Evolutionary conservation across 2,329 filamentous ascomycete species (phyloP), one percentile per base, ranked within the genome.

Genomic region (Penicillium sp.): DNA sequence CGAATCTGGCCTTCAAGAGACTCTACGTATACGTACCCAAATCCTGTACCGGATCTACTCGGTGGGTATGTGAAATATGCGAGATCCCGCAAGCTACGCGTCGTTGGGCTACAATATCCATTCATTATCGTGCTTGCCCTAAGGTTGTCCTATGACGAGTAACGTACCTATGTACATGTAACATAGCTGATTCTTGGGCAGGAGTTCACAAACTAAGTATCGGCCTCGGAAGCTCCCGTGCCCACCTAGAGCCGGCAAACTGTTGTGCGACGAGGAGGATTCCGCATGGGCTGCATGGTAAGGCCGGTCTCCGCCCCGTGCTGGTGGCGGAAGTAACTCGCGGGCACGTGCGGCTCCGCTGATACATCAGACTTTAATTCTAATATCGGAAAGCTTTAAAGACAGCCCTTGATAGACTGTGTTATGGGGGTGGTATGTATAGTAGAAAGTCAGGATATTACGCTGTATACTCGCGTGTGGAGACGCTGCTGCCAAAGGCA

Each of bases 261-360:
- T 45, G 41, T 30, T 11, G 54, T 50, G 46, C 33, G 44, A 52
- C 44, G 36, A 18, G 31, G 14, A 36, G 22, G 46, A 13, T 28
- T 41, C 41, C 43, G 40, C 50, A 39, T 48, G 18, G 50, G 50
- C 54, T 55, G 56, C 54, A 59, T 50, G 49, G 48, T 44, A 28
- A 35, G 46, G 41, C 55, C 33, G 49, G 16, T 34, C 28, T 31
- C 46, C 41, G 35, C 30, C 38, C 53, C 42, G 52, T 51, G 37
- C 41, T 39, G 29, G 47, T 55, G 50, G 50, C 52, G 52, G 42
- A 36, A 46, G 37, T 9, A 31, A 28, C 14, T 35, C n/a, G 31
- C 31, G 42, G 41, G 35, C 42, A 14, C 8, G n/a, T 49, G 51
- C 43, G 50, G 46, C 41, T 54, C 49, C 44, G 50, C 29, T 49